Evolutionary conservation across 306 rosid species (phyloP).

Genomic region (Phaseolus lunatus): DNA sequence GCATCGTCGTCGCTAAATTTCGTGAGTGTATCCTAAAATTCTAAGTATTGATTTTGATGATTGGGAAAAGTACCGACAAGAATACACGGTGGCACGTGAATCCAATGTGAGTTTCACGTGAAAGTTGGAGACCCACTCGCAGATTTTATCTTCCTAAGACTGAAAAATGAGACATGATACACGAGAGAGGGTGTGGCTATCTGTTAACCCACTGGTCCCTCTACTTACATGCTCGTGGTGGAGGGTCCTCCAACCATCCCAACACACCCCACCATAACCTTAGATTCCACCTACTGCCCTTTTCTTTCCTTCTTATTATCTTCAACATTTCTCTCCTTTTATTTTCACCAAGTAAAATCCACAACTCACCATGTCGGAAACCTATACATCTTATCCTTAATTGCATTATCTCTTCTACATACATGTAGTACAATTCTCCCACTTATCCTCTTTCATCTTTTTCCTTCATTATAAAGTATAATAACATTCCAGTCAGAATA

Average conservation of each 20-base stretch:
- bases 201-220: neutral
- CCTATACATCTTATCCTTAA: conserved; percentile 26
- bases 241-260: conserved; percentile 18
- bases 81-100: conserved; percentile 57
- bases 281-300: conserved; percentile 40
- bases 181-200: conserved; percentile 37
- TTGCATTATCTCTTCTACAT: neutral
- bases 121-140: conserved; percentile 16
- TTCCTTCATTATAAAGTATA: neutral
- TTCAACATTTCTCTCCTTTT: neutral
- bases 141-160: neutral
- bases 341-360: neutral
- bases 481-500: neutral
- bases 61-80: conserved; percentile 50
- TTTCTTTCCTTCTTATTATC: neutral
- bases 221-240: neutral
- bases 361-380: neutral
- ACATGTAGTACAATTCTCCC: neutral
- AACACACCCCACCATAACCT: conserved; percentile 35
- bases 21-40: neutral
- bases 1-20: neutral
- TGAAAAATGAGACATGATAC: conserved; percentile 18
- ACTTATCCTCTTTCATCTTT: neutral
- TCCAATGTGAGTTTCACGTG: conserved; percentile 53
- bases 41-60: neutral